Conservation (phyloP, 768 basidiomycete species). For the Crepidotus variabilis region DNA sequence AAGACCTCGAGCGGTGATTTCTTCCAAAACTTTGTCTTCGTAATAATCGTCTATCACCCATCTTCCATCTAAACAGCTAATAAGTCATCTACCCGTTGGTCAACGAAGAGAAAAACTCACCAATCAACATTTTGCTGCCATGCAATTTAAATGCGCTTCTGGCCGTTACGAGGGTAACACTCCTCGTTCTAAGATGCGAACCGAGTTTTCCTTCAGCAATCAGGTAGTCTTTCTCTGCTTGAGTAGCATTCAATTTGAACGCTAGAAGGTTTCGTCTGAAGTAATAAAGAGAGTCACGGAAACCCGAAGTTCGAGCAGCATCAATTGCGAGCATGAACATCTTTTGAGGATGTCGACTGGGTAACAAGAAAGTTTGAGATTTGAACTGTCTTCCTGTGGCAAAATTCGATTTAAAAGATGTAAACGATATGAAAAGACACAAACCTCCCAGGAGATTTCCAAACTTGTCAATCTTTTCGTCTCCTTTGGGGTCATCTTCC, state of each 20-base stretch:
- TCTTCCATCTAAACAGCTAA: constrained; percentile 62
- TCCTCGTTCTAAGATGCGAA: constrained; percentile 83
- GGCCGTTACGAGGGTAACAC: constrained; percentile 90
- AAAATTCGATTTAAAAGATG: not conserved
- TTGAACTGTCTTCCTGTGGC: constrained; percentile 80
- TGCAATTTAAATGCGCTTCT: constrained; percentile 84
- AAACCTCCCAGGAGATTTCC: constrained; percentile 84
- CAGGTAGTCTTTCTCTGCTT: constrained; percentile 89
- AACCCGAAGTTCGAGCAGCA: constrained; percentile 93
- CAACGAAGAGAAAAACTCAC: not conserved
- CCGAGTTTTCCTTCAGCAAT: constrained; percentile 87
- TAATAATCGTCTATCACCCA: constrained; percentile 97
- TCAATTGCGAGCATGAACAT: constrained; percentile 97
- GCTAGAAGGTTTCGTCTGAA: constrained; percentile 90
- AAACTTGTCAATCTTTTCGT: constrained; percentile 84
- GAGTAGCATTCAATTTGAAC: constrained; percentile 86
- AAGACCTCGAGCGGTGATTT: constrained; percentile 77
- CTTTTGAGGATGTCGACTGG: constrained; percentile 77
- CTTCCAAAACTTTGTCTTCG: constrained; percentile 76
- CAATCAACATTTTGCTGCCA: constrained; percentile 42
- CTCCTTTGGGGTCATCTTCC: constrained; percentile 79
- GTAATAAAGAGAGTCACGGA: constrained; percentile 97
- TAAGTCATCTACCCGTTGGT: not conserved
- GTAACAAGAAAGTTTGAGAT: constrained; percentile 82
- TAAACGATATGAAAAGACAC: constrained; percentile 19